Evolutionary conservation across 108 stramenopile species (phyloP), one percentile per base, ranked within the genome.

Genomic region (Epithemia pelagica): DNA sequence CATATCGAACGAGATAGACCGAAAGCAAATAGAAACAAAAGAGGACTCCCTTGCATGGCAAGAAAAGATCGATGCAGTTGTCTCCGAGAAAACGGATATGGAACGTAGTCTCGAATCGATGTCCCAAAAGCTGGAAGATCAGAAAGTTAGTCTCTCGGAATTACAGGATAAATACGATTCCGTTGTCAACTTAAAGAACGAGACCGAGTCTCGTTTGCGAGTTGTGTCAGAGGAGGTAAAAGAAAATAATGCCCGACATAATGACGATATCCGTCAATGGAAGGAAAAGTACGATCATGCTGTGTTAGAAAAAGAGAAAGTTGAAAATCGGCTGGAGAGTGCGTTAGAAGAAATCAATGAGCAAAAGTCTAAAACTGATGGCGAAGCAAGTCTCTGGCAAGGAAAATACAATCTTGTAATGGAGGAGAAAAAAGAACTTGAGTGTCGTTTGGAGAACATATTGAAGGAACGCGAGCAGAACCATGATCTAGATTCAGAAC

Each of bases 341-440:
- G n/a, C n/a, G n/a, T n/a, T n/a, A n/a, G n/a, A n/a, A n/a, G n/a
- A n/a, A n/a, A n/a, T n/a, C n/a, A n/a, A n/a, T n/a, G n/a, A 77
- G 27, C 83, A 82, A 67, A 75, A 84, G 55, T 59, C 70, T 24
- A 85, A 82, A 56, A 75, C 82, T n/a, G 30, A 63, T 20, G 71
- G 73, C 20, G 83, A 73, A 0, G 80, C 86, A 58, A 71, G 58
- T 7, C 71, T 75, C 58, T 89, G 85, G 88, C 77, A 82, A n/a
- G n/a, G n/a, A n/a, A n/a, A n/a, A n/a, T n/a, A n/a, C n/a, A n/a
- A n/a, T n/a, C 2, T 66, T 75, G 20, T 32, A 76, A 30, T 32
- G 37, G 46, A 31, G 67, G 21, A 31, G 57, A 61, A 32, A 37
- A 30, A 46, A 22, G 29, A 71, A 25, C 29, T 57, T n/a, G n/a